Evolutionary conservation across 768 basidiomycete genomes (phyloP).

Genomic region (Mycena alexandri): DNA sequence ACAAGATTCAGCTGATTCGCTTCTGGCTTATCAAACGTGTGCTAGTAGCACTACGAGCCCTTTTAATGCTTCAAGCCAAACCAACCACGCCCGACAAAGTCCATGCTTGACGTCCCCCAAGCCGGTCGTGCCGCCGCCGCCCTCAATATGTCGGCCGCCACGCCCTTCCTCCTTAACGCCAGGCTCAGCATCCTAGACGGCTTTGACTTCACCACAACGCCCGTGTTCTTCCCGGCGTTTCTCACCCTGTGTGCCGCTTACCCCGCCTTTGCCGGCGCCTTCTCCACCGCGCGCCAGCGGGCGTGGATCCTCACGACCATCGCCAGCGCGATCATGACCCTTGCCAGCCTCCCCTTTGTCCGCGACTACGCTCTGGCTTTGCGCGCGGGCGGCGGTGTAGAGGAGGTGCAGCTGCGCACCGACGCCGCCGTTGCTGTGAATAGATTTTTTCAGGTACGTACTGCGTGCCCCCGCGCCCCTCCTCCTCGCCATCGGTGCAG

Average conservation of each 20-base stretch:
- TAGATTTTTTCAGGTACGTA: conserved; percentile 51
- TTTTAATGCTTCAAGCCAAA: too few relatives aligned
- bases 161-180: too few relatives aligned
- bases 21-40: too few relatives aligned
- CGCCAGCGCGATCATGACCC: conserved; percentile 52
- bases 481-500: neutral
- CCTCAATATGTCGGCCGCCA: too few relatives aligned
- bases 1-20: too few relatives aligned
- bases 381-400: conserved; percentile 1
- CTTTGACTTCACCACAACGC: neutral
- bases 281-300: conserved; percentile 50
- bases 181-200: neutral
- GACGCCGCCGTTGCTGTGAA: conserved; percentile 18
- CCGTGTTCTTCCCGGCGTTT: conserved; percentile 37
- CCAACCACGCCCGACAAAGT: too few relatives aligned
- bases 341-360: conserved; percentile 52
- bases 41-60: too few relatives aligned
- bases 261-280: conserved; percentile 39
- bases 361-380: conserved; percentile 35
- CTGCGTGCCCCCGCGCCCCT: too few relatives aligned
- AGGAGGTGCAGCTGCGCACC: neutral
- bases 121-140: too few relatives aligned
- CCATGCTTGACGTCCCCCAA: too few relatives aligned
- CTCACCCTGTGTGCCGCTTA: conserved; percentile 36
- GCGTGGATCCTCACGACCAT: conserved; percentile 58